Evolutionary conservation across 2,329 filamentous ascomycete genomes (phyloP), one percentile per base, ranked within the genome.

Genomic region (Sordariomycetes sp.): DNA sequence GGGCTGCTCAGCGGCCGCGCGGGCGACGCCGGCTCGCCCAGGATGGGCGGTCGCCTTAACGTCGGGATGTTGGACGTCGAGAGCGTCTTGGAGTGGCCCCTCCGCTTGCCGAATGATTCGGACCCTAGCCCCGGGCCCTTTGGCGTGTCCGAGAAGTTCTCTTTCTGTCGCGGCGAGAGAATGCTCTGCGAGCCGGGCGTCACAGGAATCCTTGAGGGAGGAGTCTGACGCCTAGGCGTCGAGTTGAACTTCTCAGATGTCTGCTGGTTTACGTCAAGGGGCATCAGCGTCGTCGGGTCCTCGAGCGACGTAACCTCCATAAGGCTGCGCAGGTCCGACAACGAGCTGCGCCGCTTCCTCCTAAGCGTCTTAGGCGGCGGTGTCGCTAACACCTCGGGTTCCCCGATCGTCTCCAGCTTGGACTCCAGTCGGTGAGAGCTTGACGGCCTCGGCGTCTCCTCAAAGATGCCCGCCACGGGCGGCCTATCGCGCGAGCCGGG

Each of bases 341-440:
- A 73, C 28, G 91, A 96, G 71, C 91, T 96, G 67, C 92, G 85
- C 57, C 92, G 81, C 74, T 95, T 96, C 62, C 85, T 91, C 67
- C 80, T 84, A 52, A 75, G 71, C n/a, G 68, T 67, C 62, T 73
- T 77, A 1, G 66, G 60, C 3, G 67, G 62, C 10, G 64, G 62
- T 10, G 64, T 61, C 5, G 69, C 66, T 57, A 78, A 76, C 17
- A 69, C 70, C 0, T 75, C 73, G 1, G 80, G 80, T 64, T 83
- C 80, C 17, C 79, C 80, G 54, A 84, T 83, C 0, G 80, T 83
- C 64, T 80, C 79, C 1, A 83, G 71, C 52, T 74, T 73, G 10
- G 77, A 79, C 62, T 81, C 78, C 20, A 79, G 69, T 45, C 76
- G 74, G 62, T 82, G 75, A 2, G 81, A 81, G 65, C 82, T 85